phyloP scores from a whole-genome alignment of 352 stramenopile genomes.

The Globisporangium viniferum region DNA sequence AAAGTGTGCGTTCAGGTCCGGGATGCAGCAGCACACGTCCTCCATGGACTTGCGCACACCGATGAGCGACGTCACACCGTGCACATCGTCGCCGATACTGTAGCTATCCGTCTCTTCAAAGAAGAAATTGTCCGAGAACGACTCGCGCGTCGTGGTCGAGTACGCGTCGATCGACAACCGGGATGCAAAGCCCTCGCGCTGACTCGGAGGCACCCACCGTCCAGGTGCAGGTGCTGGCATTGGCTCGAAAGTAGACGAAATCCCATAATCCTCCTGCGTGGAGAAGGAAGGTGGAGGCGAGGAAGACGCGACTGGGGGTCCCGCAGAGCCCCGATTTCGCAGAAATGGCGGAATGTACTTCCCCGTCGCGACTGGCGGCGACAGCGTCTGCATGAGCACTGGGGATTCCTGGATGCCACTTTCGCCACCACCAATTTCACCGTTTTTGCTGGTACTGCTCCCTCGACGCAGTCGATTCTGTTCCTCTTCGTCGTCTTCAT shows the following conservation, averaged over 20 bases:
- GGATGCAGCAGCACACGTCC: slow-evolving; percentile 81
- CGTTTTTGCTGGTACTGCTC: background rate
- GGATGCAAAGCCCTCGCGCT: slow-evolving; percentile 48
- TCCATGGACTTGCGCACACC: slow-evolving; percentile 76
- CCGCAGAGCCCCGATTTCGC: slow-evolving; percentile 56
- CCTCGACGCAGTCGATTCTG: background rate
- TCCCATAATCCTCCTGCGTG: slow-evolving; percentile 13
- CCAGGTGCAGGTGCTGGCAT: slow-evolving; percentile 34
- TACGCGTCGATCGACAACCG: slow-evolving; percentile 47
- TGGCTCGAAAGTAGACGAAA: slow-evolving; percentile 36
- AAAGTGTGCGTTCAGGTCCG: slow-evolving; percentile 60
- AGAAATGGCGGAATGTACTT: slow-evolving; percentile 77
- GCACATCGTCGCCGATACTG: slow-evolving; percentile 55
- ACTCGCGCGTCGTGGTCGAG: slow-evolving; percentile 44
- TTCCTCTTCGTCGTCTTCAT: slow-evolving; percentile 1
- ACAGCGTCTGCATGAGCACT: slow-evolving; percentile 48
- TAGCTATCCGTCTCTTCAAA: slow-evolving; percentile 71
- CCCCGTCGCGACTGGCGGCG: slow-evolving; percentile 49
- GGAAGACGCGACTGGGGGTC: slow-evolving; percentile 20
- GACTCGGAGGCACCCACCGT: slow-evolving; percentile 52
- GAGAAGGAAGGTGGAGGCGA: slow-evolving; percentile 20
- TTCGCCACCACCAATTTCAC: slow-evolving; percentile 1
- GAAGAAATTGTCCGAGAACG: slow-evolving; percentile 50
- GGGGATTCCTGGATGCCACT: slow-evolving; percentile 19
- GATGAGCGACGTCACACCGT: slow-evolving; percentile 79